Conservation (phyloP, 352 stramenopile genomes). For the Thalassiosira allenii region DNA sequence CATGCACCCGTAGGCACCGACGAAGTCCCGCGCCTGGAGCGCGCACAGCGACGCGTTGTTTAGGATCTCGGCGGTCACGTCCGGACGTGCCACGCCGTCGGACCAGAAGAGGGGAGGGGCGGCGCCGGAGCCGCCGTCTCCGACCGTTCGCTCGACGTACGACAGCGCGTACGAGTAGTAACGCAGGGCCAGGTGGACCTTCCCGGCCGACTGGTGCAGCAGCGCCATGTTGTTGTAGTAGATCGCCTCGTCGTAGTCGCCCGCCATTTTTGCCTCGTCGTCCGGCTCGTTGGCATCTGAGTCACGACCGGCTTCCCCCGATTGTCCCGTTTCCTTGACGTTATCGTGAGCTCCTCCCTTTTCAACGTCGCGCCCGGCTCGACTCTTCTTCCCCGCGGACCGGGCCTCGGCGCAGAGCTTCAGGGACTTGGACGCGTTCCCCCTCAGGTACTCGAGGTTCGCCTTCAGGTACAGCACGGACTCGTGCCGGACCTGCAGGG, state of each 20-base stretch:
- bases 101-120: constrained; percentile 66
- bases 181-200: constrained; percentile 75
- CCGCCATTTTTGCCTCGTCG: constrained; percentile 23
- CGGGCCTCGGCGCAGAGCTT: constrained; percentile 74
- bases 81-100: constrained; percentile 65
- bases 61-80: constrained; percentile 64
- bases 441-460: constrained; percentile 79
- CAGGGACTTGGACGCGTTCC: constrained; percentile 80
- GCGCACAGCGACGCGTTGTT: constrained; percentile 75
- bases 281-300: background rate
- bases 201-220: constrained; percentile 72
- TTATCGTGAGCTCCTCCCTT: constrained; percentile 16
- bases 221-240: constrained; percentile 82
- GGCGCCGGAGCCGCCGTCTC: no score
- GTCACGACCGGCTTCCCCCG: no score
- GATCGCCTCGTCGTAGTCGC: constrained; percentile 67
- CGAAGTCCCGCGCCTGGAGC: constrained; percentile 66
- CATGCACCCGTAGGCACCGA: constrained; percentile 73
- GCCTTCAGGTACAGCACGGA: constrained; percentile 78
- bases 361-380: constrained; percentile 2
- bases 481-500: constrained; percentile 70
- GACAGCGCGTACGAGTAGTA: constrained; percentile 71
- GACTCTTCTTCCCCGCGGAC: constrained; percentile 33
- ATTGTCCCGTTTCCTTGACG: no score
- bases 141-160: constrained; percentile 4